phyloP scores from a whole-genome alignment of 2,329 filamentous ascomycete species.

The Sporothrix luriei region DNA sequence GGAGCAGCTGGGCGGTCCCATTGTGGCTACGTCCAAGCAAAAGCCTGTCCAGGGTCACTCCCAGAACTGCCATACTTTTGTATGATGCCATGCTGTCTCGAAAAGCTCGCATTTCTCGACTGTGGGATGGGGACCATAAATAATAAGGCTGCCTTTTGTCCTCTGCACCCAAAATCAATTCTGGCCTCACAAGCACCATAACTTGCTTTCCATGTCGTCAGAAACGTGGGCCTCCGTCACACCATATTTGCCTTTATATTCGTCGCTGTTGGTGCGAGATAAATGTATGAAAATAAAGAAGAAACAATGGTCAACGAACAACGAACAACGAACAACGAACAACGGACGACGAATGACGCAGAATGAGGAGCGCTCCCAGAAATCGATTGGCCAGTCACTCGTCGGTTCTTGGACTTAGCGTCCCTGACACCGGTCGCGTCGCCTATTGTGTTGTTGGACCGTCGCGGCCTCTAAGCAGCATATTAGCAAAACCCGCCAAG shows the following conservation, averaged over 20 bases:
- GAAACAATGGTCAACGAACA: no score
- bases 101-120: background rate
- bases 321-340: background rate
- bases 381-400: conserved; percentile 11
- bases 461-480: background rate
- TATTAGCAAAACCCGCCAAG: background rate
- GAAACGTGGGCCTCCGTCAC: conserved; percentile 13
- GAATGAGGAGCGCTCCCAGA: background rate
- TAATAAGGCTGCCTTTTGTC: background rate
- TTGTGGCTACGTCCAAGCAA: background rate
- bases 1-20: background rate
- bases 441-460: background rate
- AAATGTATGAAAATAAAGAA: background rate
- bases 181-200: background rate
- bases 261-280: background rate
- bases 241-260: background rate
- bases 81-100: no score
- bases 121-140: background rate
- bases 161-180: no score
- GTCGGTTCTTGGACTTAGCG: background rate
- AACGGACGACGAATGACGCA: background rate
- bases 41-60: background rate
- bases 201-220: conserved; percentile 5
- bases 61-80: background rate
- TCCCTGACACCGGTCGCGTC: no score